A percentile compares a stretch with the other conserved stretches of the same genome.
phyloP scores from a whole-genome alignment of 441 rosid species.

The Dalechampia spathulata region DNA sequence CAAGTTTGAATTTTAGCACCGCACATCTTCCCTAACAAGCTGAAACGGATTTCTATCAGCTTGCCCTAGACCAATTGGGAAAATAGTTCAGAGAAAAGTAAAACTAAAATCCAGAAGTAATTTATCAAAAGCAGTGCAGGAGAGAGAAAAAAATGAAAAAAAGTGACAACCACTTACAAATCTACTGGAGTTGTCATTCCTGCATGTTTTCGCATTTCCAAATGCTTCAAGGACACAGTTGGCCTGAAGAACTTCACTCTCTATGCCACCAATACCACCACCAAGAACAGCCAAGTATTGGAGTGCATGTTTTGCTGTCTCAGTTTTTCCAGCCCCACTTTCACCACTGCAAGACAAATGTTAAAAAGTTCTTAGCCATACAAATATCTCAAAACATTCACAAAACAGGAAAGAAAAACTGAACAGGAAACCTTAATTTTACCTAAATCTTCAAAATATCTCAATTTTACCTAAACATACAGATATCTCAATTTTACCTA shows the following conservation, averaged over 20 bases:
- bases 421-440: too few species aligned
- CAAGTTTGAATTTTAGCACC: slow-evolving; percentile 90
- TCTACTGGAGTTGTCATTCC: slow-evolving; percentile 92
- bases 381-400: slow-evolving; percentile 7
- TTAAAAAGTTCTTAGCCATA: slow-evolving; percentile 3
- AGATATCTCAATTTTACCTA: too few species aligned
- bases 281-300: slow-evolving; percentile 88
- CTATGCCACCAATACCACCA: slow-evolving; percentile 75
- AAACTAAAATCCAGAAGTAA: neutral
- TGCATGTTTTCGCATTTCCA: slow-evolving; percentile 95
- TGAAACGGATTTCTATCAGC: slow-evolving; percentile 81
- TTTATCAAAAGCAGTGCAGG: slow-evolving; percentile 10
- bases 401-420: too few species aligned
- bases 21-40: slow-evolving; percentile 68
- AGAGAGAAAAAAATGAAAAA: too few species aligned
- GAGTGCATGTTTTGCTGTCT: slow-evolving; percentile 92
- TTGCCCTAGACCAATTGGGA: slow-evolving; percentile 74
- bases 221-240: slow-evolving; percentile 92
- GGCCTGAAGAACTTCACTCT: slow-evolving; percentile 59
- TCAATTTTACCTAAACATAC: too few species aligned
- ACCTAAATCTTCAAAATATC: too few species aligned
- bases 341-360: slow-evolving; percentile 65
- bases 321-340: slow-evolving; percentile 99
- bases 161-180: slow-evolving; percentile 52
- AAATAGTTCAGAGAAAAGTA: slow-evolving; percentile 5